Base-by-base conservation (phyloP, 805 yeast genomes). In the Candida saitoana region DNA sequence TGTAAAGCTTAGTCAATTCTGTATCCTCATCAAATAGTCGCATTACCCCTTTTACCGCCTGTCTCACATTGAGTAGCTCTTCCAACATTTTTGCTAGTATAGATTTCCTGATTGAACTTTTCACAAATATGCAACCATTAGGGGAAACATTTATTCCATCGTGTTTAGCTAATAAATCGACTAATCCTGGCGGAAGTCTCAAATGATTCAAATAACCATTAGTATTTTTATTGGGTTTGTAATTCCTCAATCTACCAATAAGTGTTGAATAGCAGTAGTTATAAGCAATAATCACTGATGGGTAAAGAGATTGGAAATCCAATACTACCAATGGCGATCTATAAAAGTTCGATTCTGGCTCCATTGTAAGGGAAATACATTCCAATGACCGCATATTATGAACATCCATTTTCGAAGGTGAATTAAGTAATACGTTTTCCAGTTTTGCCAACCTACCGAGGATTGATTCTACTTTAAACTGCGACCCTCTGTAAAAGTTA, bases 271-370 rank as follows among this genome's bases (percentile, higher is more conserved):
- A 87, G 55, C 96, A 91, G 49, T 87, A 82, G 57, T 93, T 93
- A 60, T 85, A 87, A 0, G 96, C 99, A 56, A 88, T 87, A 58
- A 91, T 77, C 11, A 93, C 73, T 0, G 98, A 90, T 0, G 99
- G 99, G 56, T 93, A 93, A 38, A 93, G 71, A 0, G 97, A 88
- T 53, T 91, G 96, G 55, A 93, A 93, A 59, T 93, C 99, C 16
- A 93, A 63, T 0, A 93, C 98, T 14, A 90, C 77, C 20, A 93
- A 67, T 0, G 99, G 99, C 43, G 91, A 84, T 42, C 87, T 88
- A 59, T 89, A 93, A 49, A 82, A 86, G 15, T 79, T 80, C 4
- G 96, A 79, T 18, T 77, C 76, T 0, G 99, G 99, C 55, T 93
- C 99, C 90, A 93, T 80, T 2, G 93, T 87, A 40, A 93, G 67